Evolutionary conservation across 306 rosid species (phyloP).

Genomic region (Vigna hirtella): DNA sequence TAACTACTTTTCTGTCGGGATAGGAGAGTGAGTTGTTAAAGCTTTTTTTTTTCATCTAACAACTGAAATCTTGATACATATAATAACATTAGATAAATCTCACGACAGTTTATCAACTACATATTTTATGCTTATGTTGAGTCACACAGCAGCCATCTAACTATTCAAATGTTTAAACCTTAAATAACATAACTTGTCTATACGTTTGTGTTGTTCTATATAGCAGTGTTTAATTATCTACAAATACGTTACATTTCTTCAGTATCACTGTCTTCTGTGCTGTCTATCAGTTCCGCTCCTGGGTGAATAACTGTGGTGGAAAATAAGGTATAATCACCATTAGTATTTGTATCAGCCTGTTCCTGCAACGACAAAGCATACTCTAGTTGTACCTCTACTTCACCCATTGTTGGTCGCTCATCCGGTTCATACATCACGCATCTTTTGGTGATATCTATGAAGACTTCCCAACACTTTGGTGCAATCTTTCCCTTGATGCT

Average conservation of each 20-base stretch:
- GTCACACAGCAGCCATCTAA: too few species aligned
- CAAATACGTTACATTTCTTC: neutral
- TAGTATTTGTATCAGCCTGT: neutral
- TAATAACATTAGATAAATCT: too few species aligned
- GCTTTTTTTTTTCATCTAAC: too few species aligned
- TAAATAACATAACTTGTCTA: neutral
- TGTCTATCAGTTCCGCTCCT: neutral
- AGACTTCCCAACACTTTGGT: neutral
- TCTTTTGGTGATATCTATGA: neutral
- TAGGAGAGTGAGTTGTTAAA: too few species aligned
- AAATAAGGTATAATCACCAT: neutral
- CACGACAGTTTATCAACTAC: neutral
- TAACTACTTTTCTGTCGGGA: too few species aligned
- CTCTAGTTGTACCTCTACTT: constrained; percentile 6
- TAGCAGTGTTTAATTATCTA: neutral
- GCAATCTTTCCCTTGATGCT: constrained; percentile 7
- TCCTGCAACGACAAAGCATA: neutral
- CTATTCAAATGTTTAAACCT: too few species aligned
- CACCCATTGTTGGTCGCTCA: constrained; percentile 14
- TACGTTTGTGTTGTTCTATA: neutral
- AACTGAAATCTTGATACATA: too few species aligned
- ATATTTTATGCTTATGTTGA: too few species aligned
- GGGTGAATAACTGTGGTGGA: neutral
- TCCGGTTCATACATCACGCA: neutral
- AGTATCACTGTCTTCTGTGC: neutral